phyloP scores from a whole-genome alignment of 257 asterid genomes.

The Nicotiana attenuata region DNA sequence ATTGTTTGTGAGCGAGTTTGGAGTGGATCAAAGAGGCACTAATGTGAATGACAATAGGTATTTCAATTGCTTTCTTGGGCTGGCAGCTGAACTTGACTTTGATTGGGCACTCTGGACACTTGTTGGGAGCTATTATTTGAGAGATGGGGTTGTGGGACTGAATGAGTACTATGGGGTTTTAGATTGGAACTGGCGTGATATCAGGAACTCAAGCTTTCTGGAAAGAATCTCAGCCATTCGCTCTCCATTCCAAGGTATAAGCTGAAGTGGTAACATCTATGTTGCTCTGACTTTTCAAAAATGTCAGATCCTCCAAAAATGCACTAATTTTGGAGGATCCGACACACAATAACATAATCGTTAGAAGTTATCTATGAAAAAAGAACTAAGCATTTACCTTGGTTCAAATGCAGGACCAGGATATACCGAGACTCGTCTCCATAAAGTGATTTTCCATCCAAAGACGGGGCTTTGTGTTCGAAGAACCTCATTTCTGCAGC shows the following conservation, averaged over 20 bases:
- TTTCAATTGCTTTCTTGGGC: conserved; percentile 79
- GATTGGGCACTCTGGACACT: conserved; percentile 96
- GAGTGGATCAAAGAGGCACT: conserved; percentile 69
- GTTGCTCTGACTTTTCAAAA: too few relatives aligned
- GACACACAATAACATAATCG: neutral
- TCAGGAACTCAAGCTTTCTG: conserved; percentile 54
- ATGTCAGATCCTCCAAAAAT: too few relatives aligned
- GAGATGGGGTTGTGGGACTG: conserved; percentile 61
- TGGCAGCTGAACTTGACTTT: conserved; percentile 82
- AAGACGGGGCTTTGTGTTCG: conserved; percentile 68
- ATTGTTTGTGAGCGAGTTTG: conserved; percentile 80
- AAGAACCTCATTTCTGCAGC: conserved; percentile 37
- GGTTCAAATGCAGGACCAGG: conserved; percentile 70
- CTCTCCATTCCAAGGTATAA: conserved; percentile 65
- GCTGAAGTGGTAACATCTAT: neutral
- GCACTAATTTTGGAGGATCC: too few relatives aligned
- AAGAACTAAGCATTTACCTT: neutral
- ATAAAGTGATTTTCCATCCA: conserved; percentile 74
- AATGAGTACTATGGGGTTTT: conserved; percentile 75
- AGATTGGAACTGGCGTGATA: conserved; percentile 67
- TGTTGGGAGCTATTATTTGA: conserved; percentile 67
- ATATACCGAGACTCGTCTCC: conserved; percentile 34
- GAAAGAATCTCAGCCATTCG: conserved; percentile 61
- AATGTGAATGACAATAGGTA: conserved; percentile 84
- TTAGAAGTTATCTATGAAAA: neutral